phyloP scores from a whole-genome alignment of 495 filamentous ascomycete genomes.

The Massariosphaeria phaeospora region DNA sequence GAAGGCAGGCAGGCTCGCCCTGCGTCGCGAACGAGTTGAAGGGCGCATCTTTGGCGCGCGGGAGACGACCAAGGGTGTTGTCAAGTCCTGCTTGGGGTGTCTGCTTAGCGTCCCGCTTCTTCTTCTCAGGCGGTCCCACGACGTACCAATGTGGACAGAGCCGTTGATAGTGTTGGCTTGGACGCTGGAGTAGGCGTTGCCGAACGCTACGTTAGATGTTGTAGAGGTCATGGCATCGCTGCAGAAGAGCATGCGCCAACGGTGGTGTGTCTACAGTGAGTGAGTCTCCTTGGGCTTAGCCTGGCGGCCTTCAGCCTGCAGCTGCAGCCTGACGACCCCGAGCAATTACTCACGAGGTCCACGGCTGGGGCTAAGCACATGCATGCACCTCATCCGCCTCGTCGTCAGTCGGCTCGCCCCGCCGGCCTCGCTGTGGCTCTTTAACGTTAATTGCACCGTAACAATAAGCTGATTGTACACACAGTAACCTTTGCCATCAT shows the following conservation, averaged over 20 bases:
- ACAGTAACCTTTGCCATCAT: background rate
- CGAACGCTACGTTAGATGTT: background rate
- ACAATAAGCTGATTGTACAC: too few species aligned
- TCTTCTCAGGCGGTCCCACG: background rate
- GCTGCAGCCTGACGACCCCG: background rate
- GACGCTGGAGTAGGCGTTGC: background rate
- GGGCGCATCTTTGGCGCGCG: slow-evolving; percentile 22
- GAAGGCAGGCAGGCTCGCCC: slow-evolving; percentile 27
- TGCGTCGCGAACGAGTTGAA: slow-evolving; percentile 26
- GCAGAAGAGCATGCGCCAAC: background rate
- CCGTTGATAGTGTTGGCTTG: slow-evolving; percentile 1
- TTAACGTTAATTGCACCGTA: too few species aligned
- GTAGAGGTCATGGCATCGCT: background rate
- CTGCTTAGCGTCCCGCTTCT: background rate
- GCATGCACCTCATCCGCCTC: too few species aligned
- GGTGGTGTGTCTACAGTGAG: background rate
- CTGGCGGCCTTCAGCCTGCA: background rate
- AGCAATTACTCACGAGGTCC: background rate
- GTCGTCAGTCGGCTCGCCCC: too few species aligned
- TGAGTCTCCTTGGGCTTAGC: background rate
- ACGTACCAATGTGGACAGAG: background rate
- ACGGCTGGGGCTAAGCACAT: too few species aligned
- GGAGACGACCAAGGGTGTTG: too few species aligned
- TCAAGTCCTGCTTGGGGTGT: too few species aligned
- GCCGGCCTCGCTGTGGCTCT: too few species aligned